Evolutionary conservation across 1,284 basidiomycete genomes (phyloP).

Genomic region (Marasmius fiardii): DNA sequence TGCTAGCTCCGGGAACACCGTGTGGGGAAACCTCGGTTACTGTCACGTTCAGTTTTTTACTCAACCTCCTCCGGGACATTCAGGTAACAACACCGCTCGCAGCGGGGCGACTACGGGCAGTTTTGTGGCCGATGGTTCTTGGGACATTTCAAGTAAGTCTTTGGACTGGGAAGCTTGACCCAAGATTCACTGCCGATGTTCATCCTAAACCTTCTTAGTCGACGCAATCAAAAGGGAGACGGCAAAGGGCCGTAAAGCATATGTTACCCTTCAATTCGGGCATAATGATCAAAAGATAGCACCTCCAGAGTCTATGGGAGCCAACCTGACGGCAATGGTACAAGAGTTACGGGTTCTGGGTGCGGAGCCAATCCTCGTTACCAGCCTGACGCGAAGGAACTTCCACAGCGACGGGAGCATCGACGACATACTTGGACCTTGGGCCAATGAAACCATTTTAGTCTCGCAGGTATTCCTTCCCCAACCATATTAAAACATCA

Average conservation of each 20-base stretch:
- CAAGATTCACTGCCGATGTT: background rate
- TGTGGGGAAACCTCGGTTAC: constrained; percentile 28
- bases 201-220: constrained; percentile 3
- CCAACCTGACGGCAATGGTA: constrained; percentile 39
- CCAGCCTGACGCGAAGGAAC: constrained; percentile 36
- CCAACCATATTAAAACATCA: background rate
- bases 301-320: constrained; percentile 42
- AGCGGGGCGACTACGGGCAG: constrained; percentile 41
- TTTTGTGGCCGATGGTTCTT: constrained; percentile 36
- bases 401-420: constrained; percentile 37
- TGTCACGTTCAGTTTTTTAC: background rate
- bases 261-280: constrained; percentile 43
- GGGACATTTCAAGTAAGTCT: constrained; percentile 26
- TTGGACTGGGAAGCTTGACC: background rate
- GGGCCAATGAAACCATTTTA: constrained; percentile 38
- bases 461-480: constrained; percentile 23
- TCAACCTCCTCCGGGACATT: background rate
- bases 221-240: constrained; percentile 30
- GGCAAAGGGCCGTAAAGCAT: constrained; percentile 31
- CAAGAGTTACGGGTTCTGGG: constrained; percentile 32
- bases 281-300: constrained; percentile 46
- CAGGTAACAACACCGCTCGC: constrained; percentile 26
- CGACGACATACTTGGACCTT: constrained; percentile 35
- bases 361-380: constrained; percentile 41
- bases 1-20: constrained; percentile 29